These are phyloP conservation scores for Fusarium irregulare DNA, from an alignment of 2,329 filamentous ascomycete genomes.

Conservation along the genomic window DNA sequence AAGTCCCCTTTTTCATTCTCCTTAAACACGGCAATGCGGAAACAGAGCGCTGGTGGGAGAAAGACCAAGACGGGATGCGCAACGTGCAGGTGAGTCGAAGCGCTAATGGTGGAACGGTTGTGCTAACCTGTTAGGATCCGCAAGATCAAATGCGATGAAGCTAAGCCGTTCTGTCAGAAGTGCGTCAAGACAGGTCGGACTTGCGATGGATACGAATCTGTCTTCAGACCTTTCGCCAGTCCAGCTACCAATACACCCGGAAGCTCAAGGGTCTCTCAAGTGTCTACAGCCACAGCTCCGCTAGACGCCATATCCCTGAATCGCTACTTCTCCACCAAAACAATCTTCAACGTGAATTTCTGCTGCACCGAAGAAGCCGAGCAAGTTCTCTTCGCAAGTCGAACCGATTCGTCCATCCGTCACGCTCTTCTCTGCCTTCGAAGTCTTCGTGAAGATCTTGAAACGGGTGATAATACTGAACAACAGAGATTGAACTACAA, in stretches of 20 bases:
- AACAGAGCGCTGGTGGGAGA: conserved; percentile 1
- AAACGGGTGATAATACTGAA: conserved; percentile 45
- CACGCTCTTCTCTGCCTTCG: conserved; percentile 56
- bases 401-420: conserved; percentile 51
- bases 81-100: conserved; percentile 54
- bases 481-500: conserved; percentile 49
- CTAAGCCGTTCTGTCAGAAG: conserved; percentile 51
- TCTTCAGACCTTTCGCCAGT: conserved; percentile 48
- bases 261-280: neutral
- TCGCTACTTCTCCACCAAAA: conserved; percentile 57
- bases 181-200: conserved; percentile 54
- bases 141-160: conserved; percentile 54
- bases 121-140: conserved; percentile 45
- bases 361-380: conserved; percentile 54
- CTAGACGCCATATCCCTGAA: conserved; percentile 51
- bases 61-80: conserved; percentile 58
- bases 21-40: conserved; percentile 38
- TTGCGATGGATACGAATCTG: conserved; percentile 57
- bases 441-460: conserved; percentile 54
- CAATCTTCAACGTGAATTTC: conserved; percentile 54
- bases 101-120: neutral
- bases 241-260: conserved; percentile 14
- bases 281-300: conserved; percentile 30
- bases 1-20: conserved; percentile 1
- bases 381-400: conserved; percentile 53